Base-by-base conservation (phyloP, 1,139 yeast species). In the Candida buenavistaensis region DNA sequence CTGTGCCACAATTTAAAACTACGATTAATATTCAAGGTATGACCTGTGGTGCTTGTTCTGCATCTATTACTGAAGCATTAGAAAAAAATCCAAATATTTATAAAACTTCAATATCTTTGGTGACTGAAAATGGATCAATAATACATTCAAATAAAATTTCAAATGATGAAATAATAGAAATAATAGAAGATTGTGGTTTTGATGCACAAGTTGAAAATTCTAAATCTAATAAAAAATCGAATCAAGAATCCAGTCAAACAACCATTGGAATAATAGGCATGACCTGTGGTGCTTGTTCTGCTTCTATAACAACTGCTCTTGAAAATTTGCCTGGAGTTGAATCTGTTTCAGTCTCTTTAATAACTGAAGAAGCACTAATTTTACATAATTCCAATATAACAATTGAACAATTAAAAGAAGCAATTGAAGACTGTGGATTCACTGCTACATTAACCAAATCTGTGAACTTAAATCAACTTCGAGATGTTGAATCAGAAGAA, bases 251-350 rank as follows among this genome's bases (percentile, higher is more conserved):
- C 22, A 36, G 7, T 24, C 37, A 40, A 21, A 43, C 48, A 3
- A 48, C 52, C 3, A 46, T 79, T 20, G 61, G 65, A 22, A 59
- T 83, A 1, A 55, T 47, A 21, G 96, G 96, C 4, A 89, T 89
- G 96, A 87, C 96, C 5, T 89, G 96, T 52, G 85, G 92, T 3
- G 75, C 94, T 1, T 89, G 96, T 55, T 75, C 81, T 3, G 69
- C 79, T 2, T 64, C 90, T 1, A 77, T 89, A 23, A 77, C 82
- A 1, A 57, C 59, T 14, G 77, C 80, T 2, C 58, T 87, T 19
- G 66, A 68, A 36, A 46, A 52, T 1, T 29, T 74, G 4, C 55
- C 57, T 0, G 88, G 86, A 2, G 79, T 80, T 3, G 17, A 28
- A 3, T 51, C 53, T 13, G 89, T 69, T 0, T 64, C 73, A 10